Percentiles rank a stretch among this genome's conserved stretches.
These are phyloP conservation scores for Gymnopilus dilepis DNA, from an alignment of 768 basidiomycete genomes.

Conservation along the genomic window DNA sequence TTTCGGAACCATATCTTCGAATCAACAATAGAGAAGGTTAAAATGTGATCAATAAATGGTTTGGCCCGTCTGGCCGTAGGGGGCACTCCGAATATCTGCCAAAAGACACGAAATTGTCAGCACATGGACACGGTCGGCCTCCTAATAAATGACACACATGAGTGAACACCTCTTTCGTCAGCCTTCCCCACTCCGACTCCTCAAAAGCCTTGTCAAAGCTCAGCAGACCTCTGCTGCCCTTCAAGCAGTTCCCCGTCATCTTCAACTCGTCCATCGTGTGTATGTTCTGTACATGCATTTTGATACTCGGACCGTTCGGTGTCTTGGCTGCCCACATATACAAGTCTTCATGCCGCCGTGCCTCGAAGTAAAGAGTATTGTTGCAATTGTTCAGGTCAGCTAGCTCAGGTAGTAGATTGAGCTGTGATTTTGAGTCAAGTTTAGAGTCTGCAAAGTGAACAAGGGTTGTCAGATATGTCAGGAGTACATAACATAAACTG, in stretches of 20 bases:
- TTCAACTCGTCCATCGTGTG: conserved; percentile 99
- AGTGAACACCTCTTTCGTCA: conserved; percentile 93
- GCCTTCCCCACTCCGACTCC: conserved; percentile 80
- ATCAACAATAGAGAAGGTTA: conserved; percentile 95
- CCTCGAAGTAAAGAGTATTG: conserved; percentile 97
- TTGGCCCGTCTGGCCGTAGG: conserved; percentile 89
- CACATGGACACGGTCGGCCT: neutral
- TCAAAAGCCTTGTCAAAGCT: conserved; percentile 94
- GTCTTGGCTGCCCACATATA: conserved; percentile 97
- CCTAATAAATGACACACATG: conserved; percentile 61
- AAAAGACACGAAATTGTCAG: conserved; percentile 4
- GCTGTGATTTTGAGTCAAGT: conserved; percentile 94
- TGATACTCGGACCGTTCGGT: conserved; percentile 96
- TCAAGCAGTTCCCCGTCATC: conserved; percentile 98
- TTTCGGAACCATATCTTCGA: conserved; percentile 99
- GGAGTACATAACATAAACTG: too few relatives aligned
- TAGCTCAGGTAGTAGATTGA: conserved; percentile 91
- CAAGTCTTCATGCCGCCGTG: conserved; percentile 92
- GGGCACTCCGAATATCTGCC: conserved; percentile 93
- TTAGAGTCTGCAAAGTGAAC: conserved; percentile 77
- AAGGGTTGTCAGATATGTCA: neutral
- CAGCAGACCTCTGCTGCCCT: conserved; percentile 90
- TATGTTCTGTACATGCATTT: conserved; percentile 97
- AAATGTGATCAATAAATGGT: conserved; percentile 97
- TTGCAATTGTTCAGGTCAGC: conserved; percentile 98